These are phyloP conservation scores for Jacaranda mimosifolia DNA, from an alignment of 257 asterid genomes.

Conservation along the genomic window DNA sequence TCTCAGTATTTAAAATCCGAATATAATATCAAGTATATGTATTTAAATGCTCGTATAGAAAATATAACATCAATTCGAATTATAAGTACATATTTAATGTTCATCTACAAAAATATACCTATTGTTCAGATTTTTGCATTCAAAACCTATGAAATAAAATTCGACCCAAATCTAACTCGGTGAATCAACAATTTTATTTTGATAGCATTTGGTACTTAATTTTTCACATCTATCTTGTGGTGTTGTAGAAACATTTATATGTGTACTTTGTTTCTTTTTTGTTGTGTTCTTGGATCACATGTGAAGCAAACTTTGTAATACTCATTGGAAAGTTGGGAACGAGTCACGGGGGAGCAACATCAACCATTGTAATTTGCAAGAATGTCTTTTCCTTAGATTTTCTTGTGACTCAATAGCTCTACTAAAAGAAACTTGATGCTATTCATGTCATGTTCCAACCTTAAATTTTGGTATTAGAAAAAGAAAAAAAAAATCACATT, in stretches of 20 bases:
- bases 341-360: constrained; percentile 46
- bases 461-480: background rate
- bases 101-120: too few relatives aligned
- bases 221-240: background rate
- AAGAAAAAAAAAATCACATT: background rate
- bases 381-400: constrained; percentile 36
- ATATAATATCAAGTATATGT: too few relatives aligned
- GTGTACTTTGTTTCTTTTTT: background rate
- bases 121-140: too few relatives aligned
- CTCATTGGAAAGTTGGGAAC: constrained; percentile 28
- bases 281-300: constrained; percentile 25
- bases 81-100: too few relatives aligned
- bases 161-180: too few relatives aligned
- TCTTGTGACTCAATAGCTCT: constrained; percentile 36
- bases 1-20: too few relatives aligned
- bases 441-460: background rate
- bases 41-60: too few relatives aligned
- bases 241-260: background rate
- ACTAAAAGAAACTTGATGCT: background rate
- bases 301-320: constrained; percentile 49
- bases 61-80: too few relatives aligned
- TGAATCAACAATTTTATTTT: too few relatives aligned
- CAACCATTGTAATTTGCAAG: constrained; percentile 18
- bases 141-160: too few relatives aligned
- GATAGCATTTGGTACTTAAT: too few relatives aligned